A percentile compares a stretch with the other conserved stretches of the same genome.
Conservation (phyloP, 139 green algal genomes). For the Tetraselmis striata region DNA sequence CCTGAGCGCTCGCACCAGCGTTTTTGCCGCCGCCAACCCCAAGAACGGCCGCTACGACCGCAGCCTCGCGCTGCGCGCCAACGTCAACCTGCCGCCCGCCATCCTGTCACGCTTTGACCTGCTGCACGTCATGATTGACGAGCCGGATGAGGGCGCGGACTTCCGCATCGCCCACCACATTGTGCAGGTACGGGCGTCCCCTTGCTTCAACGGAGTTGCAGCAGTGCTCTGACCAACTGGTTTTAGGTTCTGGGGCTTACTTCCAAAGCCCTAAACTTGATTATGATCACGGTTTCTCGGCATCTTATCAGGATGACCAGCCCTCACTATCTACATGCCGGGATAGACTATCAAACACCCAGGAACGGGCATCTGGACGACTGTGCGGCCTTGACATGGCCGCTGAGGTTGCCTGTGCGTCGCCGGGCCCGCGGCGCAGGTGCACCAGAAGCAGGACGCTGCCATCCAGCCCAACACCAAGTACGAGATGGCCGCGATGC, state of each 20-base stretch:
- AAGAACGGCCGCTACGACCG: conserved; percentile 87
- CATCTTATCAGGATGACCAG: too few relatives aligned
- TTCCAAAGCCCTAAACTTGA: too few relatives aligned
- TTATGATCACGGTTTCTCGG: too few relatives aligned
- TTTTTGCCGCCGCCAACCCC: conserved; percentile 95
- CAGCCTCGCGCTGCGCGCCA: conserved; percentile 81
- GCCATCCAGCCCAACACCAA: conserved; percentile 8
- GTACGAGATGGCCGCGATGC: conserved; percentile 82
- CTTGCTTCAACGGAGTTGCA: too few relatives aligned
- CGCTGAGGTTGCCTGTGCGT: too few relatives aligned
- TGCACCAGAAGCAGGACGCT: conserved; percentile 29
- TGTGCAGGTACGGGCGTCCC: conserved; percentile 56
- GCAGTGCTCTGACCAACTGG: too few relatives aligned
- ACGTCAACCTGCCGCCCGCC: conserved; percentile 80
- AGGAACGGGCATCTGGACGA: too few relatives aligned
- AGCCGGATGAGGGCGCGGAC: conserved; percentile 72
- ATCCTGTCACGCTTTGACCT: conserved; percentile 92
- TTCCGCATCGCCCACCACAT: conserved; percentile 76
- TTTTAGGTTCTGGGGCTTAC: too few relatives aligned
- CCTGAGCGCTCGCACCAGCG: conserved; percentile 88
- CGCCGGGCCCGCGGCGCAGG: conserved; percentile 37
- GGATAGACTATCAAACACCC: too few relatives aligned
- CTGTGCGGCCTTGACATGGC: too few relatives aligned
- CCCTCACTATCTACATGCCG: too few relatives aligned
- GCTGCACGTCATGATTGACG: conserved; percentile 92